A percentile compares a stretch with the other conserved stretches of the same genome.
phyloP scores from a whole-genome alignment of 805 yeast genomes.

The Kluyveromyces lactis region DNA sequence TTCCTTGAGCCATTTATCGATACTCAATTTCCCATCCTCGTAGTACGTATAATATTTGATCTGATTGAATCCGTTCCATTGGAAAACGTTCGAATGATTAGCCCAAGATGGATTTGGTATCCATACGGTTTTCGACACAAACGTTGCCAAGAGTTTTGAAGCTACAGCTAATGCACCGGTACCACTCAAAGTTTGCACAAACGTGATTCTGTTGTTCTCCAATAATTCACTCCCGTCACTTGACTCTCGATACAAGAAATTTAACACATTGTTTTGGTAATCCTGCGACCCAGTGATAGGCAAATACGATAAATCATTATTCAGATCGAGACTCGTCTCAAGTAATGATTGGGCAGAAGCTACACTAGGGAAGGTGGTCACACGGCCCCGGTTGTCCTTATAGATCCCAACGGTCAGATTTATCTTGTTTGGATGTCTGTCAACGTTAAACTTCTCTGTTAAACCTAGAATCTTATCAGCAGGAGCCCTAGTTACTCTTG shows the following conservation, averaged over 20 bases:
- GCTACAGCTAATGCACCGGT: conserved; percentile 89
- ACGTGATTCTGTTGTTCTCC: conserved; percentile 57
- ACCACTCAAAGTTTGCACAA: conserved; percentile 87
- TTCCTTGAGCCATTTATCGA: conserved; percentile 54
- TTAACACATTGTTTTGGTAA: conserved; percentile 58
- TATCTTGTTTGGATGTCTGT: conserved; percentile 48
- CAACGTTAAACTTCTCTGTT: conserved; percentile 64
- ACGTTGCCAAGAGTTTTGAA: conserved; percentile 62
- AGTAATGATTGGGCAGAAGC: conserved; percentile 23
- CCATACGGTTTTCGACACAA: conserved; percentile 39
- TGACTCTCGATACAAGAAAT: conserved; percentile 65
- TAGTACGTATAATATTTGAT: conserved; percentile 64
- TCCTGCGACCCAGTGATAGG: conserved; percentile 73
- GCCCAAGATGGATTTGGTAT: conserved; percentile 94
- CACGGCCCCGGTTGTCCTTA: conserved; percentile 70
- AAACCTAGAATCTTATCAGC: conserved; percentile 84
- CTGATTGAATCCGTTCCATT: conserved; percentile 54
- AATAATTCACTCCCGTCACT: conserved; percentile 47
- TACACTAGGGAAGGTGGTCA: conserved; percentile 26
- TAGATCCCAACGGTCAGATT: conserved; percentile 60
- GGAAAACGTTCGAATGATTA: conserved; percentile 76
- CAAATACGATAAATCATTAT: conserved; percentile 44
- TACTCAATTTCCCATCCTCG: conserved; percentile 59
- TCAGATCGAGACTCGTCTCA: conserved; percentile 44
- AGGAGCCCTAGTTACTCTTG: conserved; percentile 47